Base-by-base conservation (phyloP, 345 rosid genomes). In the Pseudoturritis turrita region DNA sequence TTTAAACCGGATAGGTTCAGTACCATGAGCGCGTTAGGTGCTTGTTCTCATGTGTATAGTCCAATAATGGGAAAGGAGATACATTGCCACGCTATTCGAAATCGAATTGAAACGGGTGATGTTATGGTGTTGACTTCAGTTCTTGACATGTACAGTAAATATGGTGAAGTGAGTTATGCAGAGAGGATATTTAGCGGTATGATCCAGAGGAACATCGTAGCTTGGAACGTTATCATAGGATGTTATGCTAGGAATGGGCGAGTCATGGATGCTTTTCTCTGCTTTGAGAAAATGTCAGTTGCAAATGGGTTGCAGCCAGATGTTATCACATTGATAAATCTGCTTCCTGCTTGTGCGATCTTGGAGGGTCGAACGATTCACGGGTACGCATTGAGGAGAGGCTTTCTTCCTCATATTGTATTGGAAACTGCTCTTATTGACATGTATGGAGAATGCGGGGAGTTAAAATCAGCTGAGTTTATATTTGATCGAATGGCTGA, bases 181-280 rank as follows among this genome's bases (percentile, higher is more conserved):
- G 87, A 92, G 82, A 84, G 79, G 71, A 40, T 85, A 22, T 92
- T 88, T 66, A 45, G 71, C 33, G 35, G 51, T 76, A 85, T 82
- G 51, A 54, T 67, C 41, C 63, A 71, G n/a, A 82, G 73, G 74
- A 85, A 78, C 22, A 54, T 80, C 17, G 89, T 84, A 64, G 81
- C 85, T 72, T 92, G 92, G 88, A 92, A 92, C 75, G 84, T 88
- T 52, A 84, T 92, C 92, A 54, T 88, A 53, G 83, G 81, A 10
- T 95, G 86, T 29, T 89, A 89, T 75, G 82, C 77, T 76, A 53
- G 56, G 21, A 83, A 77, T 67, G 73, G 65, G 36, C 58, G 54
- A 59, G 78, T 66, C 35, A 5, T 26, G 4, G 78, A 85, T 73
- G 87, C 89, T 15, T 80, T 85, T 55, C 51, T 77, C 68, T 86